phyloP scores from a whole-genome alignment of 1,284 basidiomycete genomes.

The Leccinum angustisporum region DNA sequence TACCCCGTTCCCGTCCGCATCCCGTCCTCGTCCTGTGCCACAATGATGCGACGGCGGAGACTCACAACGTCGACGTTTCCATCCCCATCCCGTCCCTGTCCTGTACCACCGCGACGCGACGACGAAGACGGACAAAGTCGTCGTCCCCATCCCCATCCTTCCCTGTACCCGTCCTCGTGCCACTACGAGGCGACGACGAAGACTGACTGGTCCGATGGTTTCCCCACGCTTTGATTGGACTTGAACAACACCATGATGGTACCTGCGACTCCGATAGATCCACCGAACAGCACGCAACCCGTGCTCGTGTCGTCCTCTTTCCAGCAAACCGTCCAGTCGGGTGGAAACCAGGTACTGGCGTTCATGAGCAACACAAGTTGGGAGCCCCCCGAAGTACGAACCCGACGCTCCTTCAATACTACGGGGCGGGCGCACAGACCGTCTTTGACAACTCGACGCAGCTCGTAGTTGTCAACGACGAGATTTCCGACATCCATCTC shows the following conservation, averaged over 20 bases:
- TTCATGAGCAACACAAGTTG: conserved; percentile 33
- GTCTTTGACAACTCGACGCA: conserved; percentile 24
- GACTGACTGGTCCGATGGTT: conserved; percentile 29
- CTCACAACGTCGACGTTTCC: too few species aligned
- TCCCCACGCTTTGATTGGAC: conserved; percentile 27
- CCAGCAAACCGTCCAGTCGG: conserved; percentile 32
- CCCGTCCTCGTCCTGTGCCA: too few species aligned
- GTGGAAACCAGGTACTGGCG: conserved; percentile 28
- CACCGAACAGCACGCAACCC: conserved; percentile 29
- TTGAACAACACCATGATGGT: conserved; percentile 33
- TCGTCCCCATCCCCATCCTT: too few species aligned
- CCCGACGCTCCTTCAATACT: conserved; percentile 33
- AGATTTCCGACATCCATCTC: conserved; percentile 31
- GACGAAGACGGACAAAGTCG: too few species aligned
- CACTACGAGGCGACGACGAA: too few species aligned
- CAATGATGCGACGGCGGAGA: too few species aligned
- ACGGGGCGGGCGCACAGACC: conserved; percentile 29
- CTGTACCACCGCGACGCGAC: too few species aligned
- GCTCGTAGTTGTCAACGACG: conserved; percentile 27
- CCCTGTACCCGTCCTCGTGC: too few species aligned
- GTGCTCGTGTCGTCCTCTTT: conserved; percentile 28
- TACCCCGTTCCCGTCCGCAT: too few species aligned
- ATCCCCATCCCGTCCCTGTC: too few species aligned
- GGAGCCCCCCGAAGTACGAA: conserved; percentile 21
- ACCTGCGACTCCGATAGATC: conserved; percentile 25